These are phyloP conservation scores for Vitis cinerea DNA, from an alignment of 164 flowering plant species.

Conservation along the genomic window DNA sequence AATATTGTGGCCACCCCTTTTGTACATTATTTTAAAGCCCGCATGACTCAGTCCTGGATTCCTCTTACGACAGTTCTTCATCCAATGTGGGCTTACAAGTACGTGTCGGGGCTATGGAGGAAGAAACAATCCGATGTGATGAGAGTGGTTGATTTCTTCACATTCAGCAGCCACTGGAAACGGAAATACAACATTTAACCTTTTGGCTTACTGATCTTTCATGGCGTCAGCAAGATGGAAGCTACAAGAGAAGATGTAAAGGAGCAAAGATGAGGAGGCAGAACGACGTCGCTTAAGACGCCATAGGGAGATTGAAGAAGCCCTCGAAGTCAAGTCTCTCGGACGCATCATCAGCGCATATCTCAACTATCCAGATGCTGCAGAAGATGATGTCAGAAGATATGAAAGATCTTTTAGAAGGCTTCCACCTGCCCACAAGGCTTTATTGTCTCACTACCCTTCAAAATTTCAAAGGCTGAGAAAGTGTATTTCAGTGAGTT, in stretches of 20 bases:
- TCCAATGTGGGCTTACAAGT: too few relatives aligned
- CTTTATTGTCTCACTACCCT: slow-evolving; percentile 66
- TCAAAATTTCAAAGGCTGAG: slow-evolving; percentile 64
- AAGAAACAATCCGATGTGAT: too few relatives aligned
- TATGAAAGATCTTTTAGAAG: slow-evolving; percentile 69
- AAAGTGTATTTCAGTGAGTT: slow-evolving; percentile 80
- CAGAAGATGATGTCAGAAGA: slow-evolving; percentile 78
- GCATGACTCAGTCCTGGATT: too few relatives aligned
- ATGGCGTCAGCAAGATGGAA: too few relatives aligned
- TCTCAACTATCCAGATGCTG: slow-evolving; percentile 89
- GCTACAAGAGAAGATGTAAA: not conserved
- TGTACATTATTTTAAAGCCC: too few relatives aligned
- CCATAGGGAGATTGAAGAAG: slow-evolving; percentile 70
- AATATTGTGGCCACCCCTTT: too few relatives aligned
- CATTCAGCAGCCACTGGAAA: too few relatives aligned
- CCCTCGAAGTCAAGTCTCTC: slow-evolving; percentile 84
- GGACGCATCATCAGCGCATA: slow-evolving; percentile 89
- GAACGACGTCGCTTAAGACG: slow-evolving; percentile 28
- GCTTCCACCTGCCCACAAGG: slow-evolving; percentile 82
- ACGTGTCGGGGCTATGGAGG: too few relatives aligned
- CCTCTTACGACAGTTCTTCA: too few relatives aligned
- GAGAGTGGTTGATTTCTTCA: too few relatives aligned
- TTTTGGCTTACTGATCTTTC: too few relatives aligned
- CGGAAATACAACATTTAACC: too few relatives aligned
- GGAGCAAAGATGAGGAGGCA: slow-evolving; percentile 2